Conservation (phyloP, 306 rosid species). For the Neltuma alba region DNA sequence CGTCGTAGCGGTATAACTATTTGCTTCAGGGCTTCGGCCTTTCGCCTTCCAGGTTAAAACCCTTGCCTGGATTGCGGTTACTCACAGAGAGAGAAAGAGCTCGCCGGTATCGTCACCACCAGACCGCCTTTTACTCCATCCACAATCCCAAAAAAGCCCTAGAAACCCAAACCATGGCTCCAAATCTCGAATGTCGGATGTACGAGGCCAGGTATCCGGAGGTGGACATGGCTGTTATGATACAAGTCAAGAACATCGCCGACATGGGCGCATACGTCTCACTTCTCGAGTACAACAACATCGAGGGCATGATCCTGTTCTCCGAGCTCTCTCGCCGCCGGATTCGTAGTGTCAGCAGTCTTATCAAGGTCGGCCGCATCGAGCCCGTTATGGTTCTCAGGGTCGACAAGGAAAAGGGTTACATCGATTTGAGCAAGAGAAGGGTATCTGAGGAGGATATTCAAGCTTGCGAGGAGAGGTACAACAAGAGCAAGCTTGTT, state of each 20-base stretch:
- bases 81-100: not conserved
- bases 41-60: not conserved
- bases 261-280: slow-evolving; percentile 99
- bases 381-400: slow-evolving; percentile 97
- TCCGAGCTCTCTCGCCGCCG: slow-evolving; percentile 99
- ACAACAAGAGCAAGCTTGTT: slow-evolving; percentile 96
- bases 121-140: not conserved
- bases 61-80: not conserved
- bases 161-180: slow-evolving; percentile 24
- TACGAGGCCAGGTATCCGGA: slow-evolving; percentile 92
- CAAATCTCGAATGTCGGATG: slow-evolving; percentile 92
- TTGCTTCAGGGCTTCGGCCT: too few species aligned
- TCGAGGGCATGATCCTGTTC: slow-evolving; percentile 96
- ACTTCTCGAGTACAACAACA: slow-evolving; percentile 91
- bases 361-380: slow-evolving; percentile 88
- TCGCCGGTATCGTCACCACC: not conserved
- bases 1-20: too few species aligned
- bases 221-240: slow-evolving; percentile 98
- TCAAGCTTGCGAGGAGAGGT: slow-evolving; percentile 86
- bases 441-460: slow-evolving; percentile 96
- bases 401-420: slow-evolving; percentile 94
- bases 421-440: slow-evolving; percentile 93
- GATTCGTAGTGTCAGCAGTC: slow-evolving; percentile 87
- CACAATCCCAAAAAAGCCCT: not conserved
- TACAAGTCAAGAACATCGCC: slow-evolving; percentile 95